Percentiles rank a stretch among this genome's conserved stretches.
Evolutionary conservation across 2,329 filamentous ascomycete species (phyloP).

Genomic region (Nothophaeocryptopus gaeumannii): DNA sequence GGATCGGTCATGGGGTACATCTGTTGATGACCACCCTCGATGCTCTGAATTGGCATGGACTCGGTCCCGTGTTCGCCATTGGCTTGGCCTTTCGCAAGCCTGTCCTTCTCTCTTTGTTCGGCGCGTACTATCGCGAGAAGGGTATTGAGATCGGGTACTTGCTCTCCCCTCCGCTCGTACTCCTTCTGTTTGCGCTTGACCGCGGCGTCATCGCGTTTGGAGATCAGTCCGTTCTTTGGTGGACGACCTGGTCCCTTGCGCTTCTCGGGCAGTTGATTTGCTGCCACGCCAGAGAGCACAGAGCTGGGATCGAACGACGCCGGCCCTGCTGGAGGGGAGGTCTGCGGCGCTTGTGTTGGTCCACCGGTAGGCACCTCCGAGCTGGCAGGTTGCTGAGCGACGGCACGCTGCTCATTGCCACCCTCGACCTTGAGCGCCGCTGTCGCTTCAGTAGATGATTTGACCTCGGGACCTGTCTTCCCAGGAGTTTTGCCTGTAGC

Average conservation of each 20-base stretch:
- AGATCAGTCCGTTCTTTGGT: conserved; percentile 80
- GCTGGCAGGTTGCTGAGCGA: conserved; percentile 24
- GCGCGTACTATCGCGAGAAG: conserved; percentile 35
- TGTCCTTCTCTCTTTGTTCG: conserved; percentile 38
- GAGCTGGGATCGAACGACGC: conserved; percentile 30
- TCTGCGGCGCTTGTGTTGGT: conserved; percentile 3
- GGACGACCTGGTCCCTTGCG: conserved; percentile 76
- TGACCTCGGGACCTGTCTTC: conserved; percentile 3
- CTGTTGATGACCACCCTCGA: conserved; percentile 21
- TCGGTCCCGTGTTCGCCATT: conserved; percentile 31
- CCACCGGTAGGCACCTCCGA: conserved; percentile 7
- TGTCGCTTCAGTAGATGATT: conserved; percentile 6
- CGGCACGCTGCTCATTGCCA: conserved; percentile 6
- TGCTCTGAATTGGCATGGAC: conserved; percentile 24
- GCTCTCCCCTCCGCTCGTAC: conserved; percentile 33
- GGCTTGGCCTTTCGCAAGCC: conserved; percentile 26
- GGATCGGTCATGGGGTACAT: not conserved
- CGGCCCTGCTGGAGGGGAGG: conserved; percentile 17
- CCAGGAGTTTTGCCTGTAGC: conserved; percentile 8
- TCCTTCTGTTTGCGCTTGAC: conserved; percentile 37
- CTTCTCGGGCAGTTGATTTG: conserved; percentile 52
- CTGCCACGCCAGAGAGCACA: conserved; percentile 31
- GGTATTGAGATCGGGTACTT: conserved; percentile 29
- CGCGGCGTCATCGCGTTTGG: conserved; percentile 61
- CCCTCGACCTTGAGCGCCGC: not conserved